Evolutionary conservation across 805 yeast species (phyloP), one percentile per base, ranked within the genome.

Genomic region (Candida sakaeoensis): DNA sequence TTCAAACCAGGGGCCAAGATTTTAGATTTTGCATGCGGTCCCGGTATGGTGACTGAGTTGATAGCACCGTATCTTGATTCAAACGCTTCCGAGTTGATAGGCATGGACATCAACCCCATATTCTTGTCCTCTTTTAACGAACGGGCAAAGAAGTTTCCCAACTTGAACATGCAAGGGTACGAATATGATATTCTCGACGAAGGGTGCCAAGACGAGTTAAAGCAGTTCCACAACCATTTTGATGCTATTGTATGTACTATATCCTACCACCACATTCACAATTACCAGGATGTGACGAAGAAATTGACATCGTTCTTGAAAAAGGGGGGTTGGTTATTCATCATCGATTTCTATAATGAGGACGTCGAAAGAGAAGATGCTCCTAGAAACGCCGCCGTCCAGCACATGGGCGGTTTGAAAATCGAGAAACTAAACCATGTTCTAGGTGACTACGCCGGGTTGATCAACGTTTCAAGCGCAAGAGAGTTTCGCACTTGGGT

Each of bases 11-110:
- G 54, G 5, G 44, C 47, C 36, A 55, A 41, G 25, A 28, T 63
- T 5, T 37, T 70, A 33, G 74, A 70, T 45, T 69, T 70, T 49
- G 74, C 72, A 0, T 68, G 73, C 42, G 75, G 75, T 3, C 59
- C 72, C 1, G 75, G 74, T 0, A 40, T 64, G 7, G 53, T 67
- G 13, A 57, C 65, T 2, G 47, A 52, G 37, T 52, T 51, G n/a
- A 36, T 68, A 17, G 55, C 54, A 5, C 66, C 65, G 3, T 59
- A 59, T 40, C 40, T 66, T 14, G 22, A 37, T 3, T 37, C 46
- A 3, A 23, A 34, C 10, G 40, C 58, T 4, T 48, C 51, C 3
- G 56, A 57, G 25, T 41, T 60, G 7, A 46, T 55, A 2, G 74
- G 74, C 2, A 44, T 68, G 12, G 75, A 70, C 39, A 61, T 70